A percentile compares a stretch with the other conserved stretches of the same genome.
phyloP scores from a whole-genome alignment of 176 grass and related monocot genomes.

The Typha latifolia region DNA sequence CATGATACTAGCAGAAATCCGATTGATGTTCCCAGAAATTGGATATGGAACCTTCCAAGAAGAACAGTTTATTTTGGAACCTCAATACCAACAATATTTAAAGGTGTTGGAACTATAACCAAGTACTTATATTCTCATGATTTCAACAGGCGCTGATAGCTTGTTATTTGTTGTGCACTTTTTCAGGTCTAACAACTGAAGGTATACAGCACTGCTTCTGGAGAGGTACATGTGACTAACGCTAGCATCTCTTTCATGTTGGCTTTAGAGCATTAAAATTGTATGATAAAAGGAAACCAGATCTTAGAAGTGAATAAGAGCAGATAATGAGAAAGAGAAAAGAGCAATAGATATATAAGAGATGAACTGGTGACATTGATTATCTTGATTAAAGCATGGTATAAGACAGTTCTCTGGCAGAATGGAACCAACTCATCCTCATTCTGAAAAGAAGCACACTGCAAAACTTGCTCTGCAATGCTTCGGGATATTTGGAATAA shows the following conservation, averaged over 20 bases:
- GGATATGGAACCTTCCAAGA: conserved; percentile 77
- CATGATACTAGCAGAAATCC: conserved; percentile 54
- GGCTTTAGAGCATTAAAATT: no score
- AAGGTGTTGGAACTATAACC: conserved; percentile 33
- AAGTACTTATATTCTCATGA: not conserved
- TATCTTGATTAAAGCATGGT: no score
- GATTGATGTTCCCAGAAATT: conserved; percentile 48
- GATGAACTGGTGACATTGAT: no score
- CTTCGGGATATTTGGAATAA: no score
- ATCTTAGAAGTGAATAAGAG: not conserved
- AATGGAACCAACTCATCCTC: no score
- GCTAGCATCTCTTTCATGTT: no score
- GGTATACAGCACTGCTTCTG: conserved; percentile 65
- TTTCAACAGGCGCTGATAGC: conserved; percentile 11
- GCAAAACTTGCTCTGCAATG: no score
- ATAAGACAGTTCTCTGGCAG: no score
- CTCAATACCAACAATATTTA: conserved; percentile 68
- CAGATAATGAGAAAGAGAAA: no score
- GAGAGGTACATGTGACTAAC: conserved; percentile 35
- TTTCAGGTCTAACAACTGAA: conserved; percentile 46
- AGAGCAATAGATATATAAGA: no score
- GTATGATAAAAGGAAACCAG: not conserved
- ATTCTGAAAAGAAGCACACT: no score
- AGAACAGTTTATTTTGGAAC: conserved; percentile 81
- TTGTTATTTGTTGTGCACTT: conserved; percentile 8